Evolutionary conservation across 2,329 filamentous ascomycete species (phyloP), one percentile per base, ranked within the genome.

Genomic region (Cordyceps fumosorosea): DNA sequence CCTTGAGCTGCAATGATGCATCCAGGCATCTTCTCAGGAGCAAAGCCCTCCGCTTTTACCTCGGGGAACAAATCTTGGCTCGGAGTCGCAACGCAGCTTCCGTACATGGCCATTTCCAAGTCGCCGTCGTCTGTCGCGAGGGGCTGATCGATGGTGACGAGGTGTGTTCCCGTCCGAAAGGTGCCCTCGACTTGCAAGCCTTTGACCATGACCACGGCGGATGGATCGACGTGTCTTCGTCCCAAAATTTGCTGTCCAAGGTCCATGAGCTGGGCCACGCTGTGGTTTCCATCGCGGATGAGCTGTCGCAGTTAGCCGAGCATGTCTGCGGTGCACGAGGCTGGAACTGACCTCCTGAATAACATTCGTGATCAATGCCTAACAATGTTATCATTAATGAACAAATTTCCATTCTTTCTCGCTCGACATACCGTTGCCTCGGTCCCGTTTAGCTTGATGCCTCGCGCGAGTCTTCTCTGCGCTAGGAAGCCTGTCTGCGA

Each of bases 141-240:
- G 29, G 93, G 93, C 72, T 96, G 86, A 76, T 96, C 91, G 20
- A 98, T 91, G 0, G 93, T 98, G 42, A 98, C 93, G 47, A 98
- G 86, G 72, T 96, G 97, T 1, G 93, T 96, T 60, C 93, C 93
- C 7, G 85, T 89, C 32, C 86, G 88, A 72, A 98, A 98, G 1
- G 93, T 98, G 64, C 93, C 93, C 76, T 98, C 93, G 66, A 98
- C 90, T 80, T 96, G 91, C n/a, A n/a, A n/a, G n/a, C n/a, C n/a
- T n/a, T n/a, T n/a, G n/a, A n/a, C n/a, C n/a, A n/a, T n/a, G 68
- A 98, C 84, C 77, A 96, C 89, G 63, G 63, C 88, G 84, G 26
- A 97, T 93, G 14, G 89, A 87, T 24, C 93, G 92, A 98, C 93
- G 75, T 98, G 93, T 40, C 93, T 89, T 11, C 93, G 89, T 65